Evolutionary conservation across 495 filamentous ascomycete genomes (phyloP).

Genomic region (Bombardia bombarda): DNA sequence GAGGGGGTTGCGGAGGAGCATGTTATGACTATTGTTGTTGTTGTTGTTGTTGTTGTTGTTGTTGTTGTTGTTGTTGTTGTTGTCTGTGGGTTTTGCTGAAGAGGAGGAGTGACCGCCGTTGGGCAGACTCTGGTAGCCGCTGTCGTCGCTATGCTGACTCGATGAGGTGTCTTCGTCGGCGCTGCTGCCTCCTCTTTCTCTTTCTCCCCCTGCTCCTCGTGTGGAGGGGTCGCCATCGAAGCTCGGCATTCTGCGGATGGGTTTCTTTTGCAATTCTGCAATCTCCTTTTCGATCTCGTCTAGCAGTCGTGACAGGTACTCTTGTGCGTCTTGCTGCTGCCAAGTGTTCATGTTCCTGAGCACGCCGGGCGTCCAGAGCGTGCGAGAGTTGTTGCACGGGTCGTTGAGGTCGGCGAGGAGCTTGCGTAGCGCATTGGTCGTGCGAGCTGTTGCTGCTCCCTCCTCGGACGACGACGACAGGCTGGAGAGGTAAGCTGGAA

Average conservation of each 20-base stretch:
- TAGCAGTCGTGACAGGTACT: slow-evolving; percentile 87
- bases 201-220: too few species aligned
- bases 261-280: slow-evolving; percentile 34
- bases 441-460: slow-evolving; percentile 14
- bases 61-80: too few species aligned
- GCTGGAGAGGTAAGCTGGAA: slow-evolving; percentile 45
- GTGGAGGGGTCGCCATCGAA: slow-evolving; percentile 24
- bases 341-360: slow-evolving; percentile 84
- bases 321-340: slow-evolving; percentile 97
- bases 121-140: slow-evolving; percentile 36
- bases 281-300: slow-evolving; percentile 81
- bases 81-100: too few species aligned
- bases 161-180: slow-evolving; percentile 24
- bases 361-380: slow-evolving; percentile 67
- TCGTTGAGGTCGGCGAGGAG: slow-evolving; percentile 62
- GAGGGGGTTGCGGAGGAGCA: slow-evolving; percentile 49
- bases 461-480: slow-evolving; percentile 27
- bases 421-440: slow-evolving; percentile 45
- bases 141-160: slow-evolving; percentile 41
- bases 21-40: too few species aligned
- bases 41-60: too few species aligned
- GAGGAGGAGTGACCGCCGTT: slow-evolving; percentile 17
- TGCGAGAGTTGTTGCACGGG: slow-evolving; percentile 55
- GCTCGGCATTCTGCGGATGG: slow-evolving; percentile 27
- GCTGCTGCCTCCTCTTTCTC: too few species aligned